phyloP scores from a whole-genome alignment of 306 rosid species.

The Sesbania bispinosa region DNA sequence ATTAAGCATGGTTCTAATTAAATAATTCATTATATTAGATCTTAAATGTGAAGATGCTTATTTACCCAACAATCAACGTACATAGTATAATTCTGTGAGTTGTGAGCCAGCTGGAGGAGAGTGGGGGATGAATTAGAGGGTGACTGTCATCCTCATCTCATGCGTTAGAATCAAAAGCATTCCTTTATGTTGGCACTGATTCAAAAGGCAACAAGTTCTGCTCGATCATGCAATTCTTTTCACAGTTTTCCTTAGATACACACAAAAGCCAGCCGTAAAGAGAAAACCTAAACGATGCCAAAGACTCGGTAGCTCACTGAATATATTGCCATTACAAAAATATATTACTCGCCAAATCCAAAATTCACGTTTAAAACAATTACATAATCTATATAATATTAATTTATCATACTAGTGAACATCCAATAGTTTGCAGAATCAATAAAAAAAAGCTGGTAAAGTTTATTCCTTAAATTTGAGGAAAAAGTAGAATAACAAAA shows the following conservation, averaged over 20 bases:
- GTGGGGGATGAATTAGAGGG: neutral
- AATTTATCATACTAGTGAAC: neutral
- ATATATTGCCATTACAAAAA: neutral
- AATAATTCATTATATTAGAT: neutral
- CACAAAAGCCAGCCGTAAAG: neutral
- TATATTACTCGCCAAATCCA: neutral
- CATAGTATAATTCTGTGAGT: neutral
- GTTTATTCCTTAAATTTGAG: no score
- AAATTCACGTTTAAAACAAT: neutral
- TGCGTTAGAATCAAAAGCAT: neutral
- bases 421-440: neutral
- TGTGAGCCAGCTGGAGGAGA: neutral
- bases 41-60: neutral
- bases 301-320: no score
- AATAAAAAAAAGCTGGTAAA: neutral
- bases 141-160: neutral
- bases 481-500: no score
- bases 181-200: neutral
- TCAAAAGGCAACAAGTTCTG: neutral
- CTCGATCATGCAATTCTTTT: neutral
- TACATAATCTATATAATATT: neutral
- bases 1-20: neutral
- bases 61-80: neutral
- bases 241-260: neutral
- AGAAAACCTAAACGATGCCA: neutral